These are phyloP conservation scores for Euphrasia confusa DNA, from an alignment of 257 asterid species.

Conservation along the genomic window DNA sequence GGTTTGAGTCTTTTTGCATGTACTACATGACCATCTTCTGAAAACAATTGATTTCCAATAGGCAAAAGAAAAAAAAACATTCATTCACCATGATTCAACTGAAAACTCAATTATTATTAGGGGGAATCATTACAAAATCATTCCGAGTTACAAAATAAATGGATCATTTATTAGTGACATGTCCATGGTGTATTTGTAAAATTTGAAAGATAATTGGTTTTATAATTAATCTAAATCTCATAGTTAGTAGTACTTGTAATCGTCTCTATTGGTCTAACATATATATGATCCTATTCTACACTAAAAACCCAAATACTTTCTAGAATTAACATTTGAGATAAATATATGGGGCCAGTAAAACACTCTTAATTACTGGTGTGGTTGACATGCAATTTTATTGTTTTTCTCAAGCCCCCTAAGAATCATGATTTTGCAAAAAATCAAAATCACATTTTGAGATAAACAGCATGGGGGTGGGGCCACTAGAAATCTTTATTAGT, in stretches of 20 bases:
- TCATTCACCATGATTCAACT: constrained; percentile 1
- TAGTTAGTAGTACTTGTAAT: background rate
- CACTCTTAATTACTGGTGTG: background rate
- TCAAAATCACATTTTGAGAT: background rate
- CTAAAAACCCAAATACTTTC: constrained; percentile 1
- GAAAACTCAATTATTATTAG: background rate
- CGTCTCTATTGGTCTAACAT: background rate
- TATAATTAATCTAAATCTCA: background rate
- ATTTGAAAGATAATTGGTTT: background rate
- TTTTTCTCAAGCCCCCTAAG: background rate
- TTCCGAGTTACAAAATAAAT: background rate
- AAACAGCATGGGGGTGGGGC: background rate
- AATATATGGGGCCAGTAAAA: background rate
- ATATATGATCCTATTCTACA: background rate
- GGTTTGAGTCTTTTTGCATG: constrained; percentile 38
- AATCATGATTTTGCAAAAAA: background rate
- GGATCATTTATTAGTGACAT: too few relatives aligned
- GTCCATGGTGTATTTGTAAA: background rate
- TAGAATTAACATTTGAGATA: background rate
- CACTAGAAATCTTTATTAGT: background rate
- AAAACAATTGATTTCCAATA: constrained; percentile 16
- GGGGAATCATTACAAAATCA: background rate
- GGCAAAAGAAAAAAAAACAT: background rate
- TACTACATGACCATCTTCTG: constrained; percentile 21
- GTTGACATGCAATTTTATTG: background rate